Percentiles rank a stretch among this genome's conserved stretches.
Evolutionary conservation across 2,329 filamentous ascomycete genomes (phyloP).

Genomic region (Ceratocystis eucalypticola): DNA sequence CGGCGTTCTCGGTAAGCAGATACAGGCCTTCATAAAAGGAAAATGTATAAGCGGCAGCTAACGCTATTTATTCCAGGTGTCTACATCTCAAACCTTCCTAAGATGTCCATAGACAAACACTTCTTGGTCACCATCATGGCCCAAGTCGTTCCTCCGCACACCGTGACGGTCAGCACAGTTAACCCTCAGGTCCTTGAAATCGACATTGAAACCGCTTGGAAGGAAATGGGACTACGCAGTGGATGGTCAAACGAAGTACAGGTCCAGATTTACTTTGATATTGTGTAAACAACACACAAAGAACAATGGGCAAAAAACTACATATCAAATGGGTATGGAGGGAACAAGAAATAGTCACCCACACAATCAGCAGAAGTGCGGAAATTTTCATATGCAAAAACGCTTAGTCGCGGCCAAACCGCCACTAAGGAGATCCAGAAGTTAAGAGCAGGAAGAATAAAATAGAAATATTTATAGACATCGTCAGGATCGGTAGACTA

Average conservation of each 20-base stretch:
- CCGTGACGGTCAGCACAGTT: slow-evolving; percentile 44
- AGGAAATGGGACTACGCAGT: slow-evolving; percentile 51
- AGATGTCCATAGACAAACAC: slow-evolving; percentile 46
- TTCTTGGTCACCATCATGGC: slow-evolving; percentile 66
- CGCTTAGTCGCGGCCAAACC: background rate
- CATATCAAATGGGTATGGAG: background rate
- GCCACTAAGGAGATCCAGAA: background rate
- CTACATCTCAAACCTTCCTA: slow-evolving; percentile 58
- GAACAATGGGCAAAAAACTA: background rate
- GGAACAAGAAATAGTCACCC: slow-evolving; percentile 19
- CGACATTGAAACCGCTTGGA: slow-evolving; percentile 66
- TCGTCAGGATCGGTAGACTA: background rate
- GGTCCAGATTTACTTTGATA: slow-evolving; percentile 46
- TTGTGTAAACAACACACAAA: slow-evolving; percentile 22
- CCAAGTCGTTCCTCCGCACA: slow-evolving; percentile 51
- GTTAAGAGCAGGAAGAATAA: background rate
- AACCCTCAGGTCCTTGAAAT: slow-evolving; percentile 55
- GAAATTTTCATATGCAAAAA: background rate
- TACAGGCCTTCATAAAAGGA: slow-evolving; percentile 11
- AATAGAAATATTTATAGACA: slow-evolving; percentile 5
- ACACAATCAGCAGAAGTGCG: background rate
- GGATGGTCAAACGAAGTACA: slow-evolving; percentile 72
- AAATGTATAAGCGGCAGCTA: background rate
- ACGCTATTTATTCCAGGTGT: slow-evolving; percentile 38
- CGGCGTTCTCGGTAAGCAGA: slow-evolving; percentile 51